phyloP scores from a whole-genome alignment of 2,329 filamentous ascomycete genomes.

The Tolypocladium tundrense region DNA sequence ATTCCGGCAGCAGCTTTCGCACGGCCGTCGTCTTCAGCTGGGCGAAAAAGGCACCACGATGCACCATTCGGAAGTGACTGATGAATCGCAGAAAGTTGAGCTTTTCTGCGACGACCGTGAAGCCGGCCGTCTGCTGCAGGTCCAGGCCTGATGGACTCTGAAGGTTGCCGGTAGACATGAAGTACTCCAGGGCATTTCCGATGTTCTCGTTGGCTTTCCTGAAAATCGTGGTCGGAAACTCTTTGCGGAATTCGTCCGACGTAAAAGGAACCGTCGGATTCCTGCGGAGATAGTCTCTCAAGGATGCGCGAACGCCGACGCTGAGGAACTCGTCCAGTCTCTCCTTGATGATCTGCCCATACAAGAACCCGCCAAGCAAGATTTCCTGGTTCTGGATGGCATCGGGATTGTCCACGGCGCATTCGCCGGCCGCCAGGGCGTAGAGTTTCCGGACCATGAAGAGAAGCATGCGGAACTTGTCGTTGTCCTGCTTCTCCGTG shows the following conservation, averaged over 20 bases:
- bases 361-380: constrained; percentile 83
- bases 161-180: constrained; percentile 90
- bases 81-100: constrained; percentile 99
- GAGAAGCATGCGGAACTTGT: constrained; percentile 89
- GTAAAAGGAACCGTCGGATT: constrained; percentile 60
- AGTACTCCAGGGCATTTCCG: constrained; percentile 82
- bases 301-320: constrained; percentile 35
- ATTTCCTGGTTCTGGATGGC: constrained; percentile 95
- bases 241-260: constrained; percentile 65
- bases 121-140: constrained; percentile 87
- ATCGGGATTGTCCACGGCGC: constrained; percentile 89
- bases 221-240: constrained; percentile 72
- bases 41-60: constrained; percentile 97
- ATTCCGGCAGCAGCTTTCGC: constrained; percentile 87
- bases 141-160: constrained; percentile 86
- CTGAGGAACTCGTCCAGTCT: constrained; percentile 79
- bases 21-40: constrained; percentile 96
- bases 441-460: constrained; percentile 98
- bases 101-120: constrained; percentile 95
- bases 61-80: constrained; percentile 97
- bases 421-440: constrained; percentile 83
- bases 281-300: constrained; percentile 48
- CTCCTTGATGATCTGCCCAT: constrained; percentile 93
- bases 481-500: constrained; percentile 70
- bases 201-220: constrained; percentile 79